A percentile compares a stretch with the other conserved stretches of the same genome.
phyloP scores from a whole-genome alignment of 2,329 filamentous ascomycete genomes.

The Fusarium napiforme region DNA sequence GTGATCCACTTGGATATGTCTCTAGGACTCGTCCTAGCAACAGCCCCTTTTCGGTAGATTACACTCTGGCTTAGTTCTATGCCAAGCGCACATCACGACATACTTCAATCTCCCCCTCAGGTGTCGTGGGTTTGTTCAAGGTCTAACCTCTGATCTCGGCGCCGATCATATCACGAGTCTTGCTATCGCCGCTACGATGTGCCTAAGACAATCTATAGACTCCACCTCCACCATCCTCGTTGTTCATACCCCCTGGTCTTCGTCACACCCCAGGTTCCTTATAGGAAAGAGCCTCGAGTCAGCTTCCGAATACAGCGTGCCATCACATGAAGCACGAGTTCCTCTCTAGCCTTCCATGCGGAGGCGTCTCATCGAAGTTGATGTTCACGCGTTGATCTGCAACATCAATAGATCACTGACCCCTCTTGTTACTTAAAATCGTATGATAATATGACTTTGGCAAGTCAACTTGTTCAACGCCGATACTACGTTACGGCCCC shows the following conservation, averaged over 20 bases:
- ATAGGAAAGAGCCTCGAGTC: constrained; percentile 24
- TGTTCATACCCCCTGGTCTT: constrained; percentile 18
- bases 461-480: constrained; percentile 11
- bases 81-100: constrained; percentile 37
- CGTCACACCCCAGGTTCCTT: constrained; percentile 32
- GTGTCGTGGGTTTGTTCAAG: constrained; percentile 13
- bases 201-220: constrained; percentile 9
- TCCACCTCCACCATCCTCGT: constrained; percentile 31
- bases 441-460: constrained; percentile 30
- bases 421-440: constrained; percentile 21
- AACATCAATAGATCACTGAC: constrained; percentile 19
- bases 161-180: constrained; percentile 40
- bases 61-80: constrained; percentile 30
- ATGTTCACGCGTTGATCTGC: constrained; percentile 31
- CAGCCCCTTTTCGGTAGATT: constrained; percentile 44
- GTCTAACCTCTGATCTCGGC: constrained; percentile 30
- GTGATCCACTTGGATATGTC: constrained; percentile 19
- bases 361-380: constrained; percentile 4
- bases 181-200: constrained; percentile 27
- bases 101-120: constrained; percentile 32
- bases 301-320: constrained; percentile 24
- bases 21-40: constrained; percentile 13
- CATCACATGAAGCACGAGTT: constrained; percentile 18
- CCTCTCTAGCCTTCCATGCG: constrained; percentile 3
- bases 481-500: constrained; percentile 18